Base-by-base conservation (phyloP, 2,329 filamentous ascomycete species). In the Cordyceps militaris region DNA sequence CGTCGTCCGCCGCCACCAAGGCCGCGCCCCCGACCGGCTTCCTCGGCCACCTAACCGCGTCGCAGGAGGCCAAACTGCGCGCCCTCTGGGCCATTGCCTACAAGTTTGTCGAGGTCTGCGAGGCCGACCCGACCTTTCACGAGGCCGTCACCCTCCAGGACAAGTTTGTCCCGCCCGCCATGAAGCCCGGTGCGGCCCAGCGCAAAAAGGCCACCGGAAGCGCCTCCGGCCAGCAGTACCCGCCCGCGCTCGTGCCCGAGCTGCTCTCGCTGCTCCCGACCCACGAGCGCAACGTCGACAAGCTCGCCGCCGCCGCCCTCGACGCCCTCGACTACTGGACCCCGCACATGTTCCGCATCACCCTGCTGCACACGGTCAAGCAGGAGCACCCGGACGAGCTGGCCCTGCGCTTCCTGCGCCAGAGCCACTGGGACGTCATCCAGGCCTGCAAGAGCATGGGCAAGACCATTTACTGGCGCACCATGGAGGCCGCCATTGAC, bases 301-400 rank as follows among this genome's bases (percentile, higher is more conserved):
- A 89, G 47, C 87, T 91, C 71, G 87, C 82, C 44, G 91, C 89
- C 71, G 83, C 89, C 44, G 95, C 90, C 72, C 82, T 89, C 65
- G 83, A 91, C 38, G 88, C 89, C 0, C 73, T 96, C 7, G 84
- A 86, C 49, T 87, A 81, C 60, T 80, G 86, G 66, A 79, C 84
- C 1, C 88, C 91, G 1, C 88, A 92, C 64, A 80, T 86, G 57
- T 80, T 96, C 62, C 82, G 89, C 56, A 76, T 78, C 13, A 85
- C 89, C 0, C 87, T 96, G 68, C 96, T 91, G 91, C 81, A 76
- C 63, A 93, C 96, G 88, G 82, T 91, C 60, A 96, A 96, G 75
- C 86, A 91, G 66, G 92, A 97, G 69, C 83, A 96, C 68, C 91
- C 92, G 0, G 91, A 97, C 73, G 86, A 85, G 4, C 75, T 93